Base-by-base conservation (phyloP, 306 rosid species). In the Casuarina glauca region DNA sequence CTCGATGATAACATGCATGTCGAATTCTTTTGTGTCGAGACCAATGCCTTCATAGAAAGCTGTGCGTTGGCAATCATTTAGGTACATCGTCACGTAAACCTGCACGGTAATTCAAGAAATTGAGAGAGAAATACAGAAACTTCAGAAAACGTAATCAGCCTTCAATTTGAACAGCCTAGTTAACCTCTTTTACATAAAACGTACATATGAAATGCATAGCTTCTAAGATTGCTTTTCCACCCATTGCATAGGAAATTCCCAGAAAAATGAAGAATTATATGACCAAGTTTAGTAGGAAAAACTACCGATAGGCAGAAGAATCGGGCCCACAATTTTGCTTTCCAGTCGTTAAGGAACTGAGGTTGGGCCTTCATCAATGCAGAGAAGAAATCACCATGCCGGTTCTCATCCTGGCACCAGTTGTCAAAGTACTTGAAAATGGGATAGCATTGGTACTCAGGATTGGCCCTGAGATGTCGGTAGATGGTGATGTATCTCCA, bases 351-450 rank as follows among this genome's bases (percentile, higher is more conserved):
- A 60, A 95, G 93, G 83, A 95, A 95, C 66, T 95, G 99, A 44
- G 98, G 99, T 86, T 95, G 99, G 35, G 99, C 99, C 82, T 95
- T 95, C 97, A 95, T 90, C 82, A 95, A 86, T 72, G 99, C 99
- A 58, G 99, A 92, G 87, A 95, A 95, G 88, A 95, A 95, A 77
- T 95, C 99, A 3, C 99, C 99, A 32, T 95, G 99, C 57, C 99
- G 86, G 74, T 95, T 95, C 89, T 95, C 99, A 85, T 95, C 99
- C 82, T 95, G 99, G 88, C 99, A 95, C 99, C 99, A 95, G 90
- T 95, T 95, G 93, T 95, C 99, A 76, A 95, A 95, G 84, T 89
- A 95, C 89, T 91, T 91, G 81, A 95, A 95, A 85, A 95, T 95
- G 74, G 99, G 99, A 79, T 95, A 93, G 41, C 97, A 93, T 75